Conservation (phyloP, 1,284 basidiomycete genomes). For the Blastosporella zonata region DNA sequence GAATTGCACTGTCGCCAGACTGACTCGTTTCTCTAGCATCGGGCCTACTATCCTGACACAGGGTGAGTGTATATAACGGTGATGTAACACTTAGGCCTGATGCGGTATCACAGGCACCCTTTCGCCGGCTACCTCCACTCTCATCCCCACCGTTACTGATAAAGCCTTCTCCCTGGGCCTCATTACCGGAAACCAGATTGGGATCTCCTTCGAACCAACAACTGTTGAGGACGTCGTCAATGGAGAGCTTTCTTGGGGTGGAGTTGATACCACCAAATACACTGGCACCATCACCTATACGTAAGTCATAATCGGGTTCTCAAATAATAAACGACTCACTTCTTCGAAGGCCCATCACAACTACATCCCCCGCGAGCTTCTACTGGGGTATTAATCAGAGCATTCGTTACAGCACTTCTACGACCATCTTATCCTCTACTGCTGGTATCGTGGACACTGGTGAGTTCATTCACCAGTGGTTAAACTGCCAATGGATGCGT, state of each 20-base stretch:
- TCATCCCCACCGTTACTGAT: conserved; percentile 47
- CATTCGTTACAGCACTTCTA: conserved; percentile 47
- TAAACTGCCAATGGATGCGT: background rate
- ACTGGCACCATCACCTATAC: conserved; percentile 42
- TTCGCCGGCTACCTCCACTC: conserved; percentile 24
- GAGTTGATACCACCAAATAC: conserved; percentile 44
- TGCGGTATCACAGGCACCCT: conserved; percentile 27
- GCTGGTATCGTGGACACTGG: conserved; percentile 65
- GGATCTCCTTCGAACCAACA: conserved; percentile 48
- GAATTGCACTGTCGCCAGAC: background rate
- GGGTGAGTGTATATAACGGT: conserved; percentile 20
- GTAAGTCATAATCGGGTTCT: conserved; percentile 28
- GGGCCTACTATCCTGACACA: conserved; percentile 47
- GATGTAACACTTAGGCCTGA: background rate
- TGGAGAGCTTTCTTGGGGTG: conserved; percentile 50
- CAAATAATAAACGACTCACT: background rate
- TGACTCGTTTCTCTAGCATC: conserved; percentile 27
- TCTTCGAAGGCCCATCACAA: conserved; percentile 41
- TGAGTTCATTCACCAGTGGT: conserved; percentile 5
- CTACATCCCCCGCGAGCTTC: conserved; percentile 40
- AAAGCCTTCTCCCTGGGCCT: conserved; percentile 39
- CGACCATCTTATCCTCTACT: conserved; percentile 40
- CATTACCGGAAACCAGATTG: conserved; percentile 38
- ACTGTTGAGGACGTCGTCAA: conserved; percentile 27
- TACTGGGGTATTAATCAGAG: conserved; percentile 66